These are phyloP conservation scores for Colletotrichum gloeosporioides DNA, from an alignment of 2,329 filamentous ascomycete genomes.

Conservation along the genomic window DNA sequence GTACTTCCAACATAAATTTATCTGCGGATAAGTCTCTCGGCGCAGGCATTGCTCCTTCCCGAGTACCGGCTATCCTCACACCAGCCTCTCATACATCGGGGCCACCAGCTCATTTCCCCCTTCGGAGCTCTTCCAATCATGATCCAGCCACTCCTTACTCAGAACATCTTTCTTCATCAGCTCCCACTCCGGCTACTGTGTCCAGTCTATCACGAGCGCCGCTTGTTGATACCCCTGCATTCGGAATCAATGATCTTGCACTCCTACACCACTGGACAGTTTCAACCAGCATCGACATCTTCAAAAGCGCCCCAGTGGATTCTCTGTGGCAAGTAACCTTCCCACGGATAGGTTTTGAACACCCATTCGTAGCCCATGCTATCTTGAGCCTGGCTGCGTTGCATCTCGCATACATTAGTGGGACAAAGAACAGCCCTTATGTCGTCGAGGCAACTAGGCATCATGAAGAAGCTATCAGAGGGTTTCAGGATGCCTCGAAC, in stretches of 20 bases:
- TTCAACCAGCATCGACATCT: not conserved
- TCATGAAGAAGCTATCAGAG: constrained; percentile 1
- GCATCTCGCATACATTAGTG: constrained; percentile 9
- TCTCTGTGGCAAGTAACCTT: constrained; percentile 9
- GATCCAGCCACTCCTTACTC: not conserved
- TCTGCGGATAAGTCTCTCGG: not conserved
- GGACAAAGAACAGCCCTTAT: not conserved
- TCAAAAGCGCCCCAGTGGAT: not conserved
- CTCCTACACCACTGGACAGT: constrained; percentile 25
- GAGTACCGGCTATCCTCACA: not conserved
- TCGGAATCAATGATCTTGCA: constrained; percentile 16
- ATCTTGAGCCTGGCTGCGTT: constrained; percentile 22
- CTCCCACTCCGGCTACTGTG: not conserved
- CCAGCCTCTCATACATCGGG: not conserved
- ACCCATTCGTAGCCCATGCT: constrained; percentile 17
- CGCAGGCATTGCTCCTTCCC: not conserved
- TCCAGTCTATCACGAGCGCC: not conserved
- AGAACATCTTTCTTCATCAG: not conserved
- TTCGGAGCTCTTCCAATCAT: not conserved
- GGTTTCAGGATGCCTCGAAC: constrained; percentile 6
- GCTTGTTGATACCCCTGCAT: not conserved
- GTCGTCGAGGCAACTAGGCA: constrained; percentile 7
- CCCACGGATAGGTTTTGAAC: constrained; percentile 17
- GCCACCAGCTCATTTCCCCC: not conserved
- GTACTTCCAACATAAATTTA: not conserved